phyloP scores from a whole-genome alignment of 176 grass and related monocot genomes.

The Tillandsia leiboldiana region DNA sequence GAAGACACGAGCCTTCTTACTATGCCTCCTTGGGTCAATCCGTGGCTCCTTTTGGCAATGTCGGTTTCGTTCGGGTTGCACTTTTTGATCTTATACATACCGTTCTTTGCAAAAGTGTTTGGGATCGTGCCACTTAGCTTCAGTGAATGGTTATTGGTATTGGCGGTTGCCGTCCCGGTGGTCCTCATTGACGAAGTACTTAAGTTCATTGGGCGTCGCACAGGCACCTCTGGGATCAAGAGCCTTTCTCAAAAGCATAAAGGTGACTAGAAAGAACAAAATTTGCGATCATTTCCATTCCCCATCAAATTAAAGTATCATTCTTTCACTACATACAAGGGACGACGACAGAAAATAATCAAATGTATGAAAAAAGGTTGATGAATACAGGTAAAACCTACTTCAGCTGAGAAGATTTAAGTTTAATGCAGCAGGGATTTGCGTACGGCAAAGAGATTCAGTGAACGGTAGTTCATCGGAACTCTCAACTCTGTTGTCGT shows the following conservation, averaged over 20 bases:
- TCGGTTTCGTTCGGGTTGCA: conserved; percentile 26
- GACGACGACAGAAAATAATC: no score
- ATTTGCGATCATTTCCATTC: no score
- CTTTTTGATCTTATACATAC: conserved; percentile 27
- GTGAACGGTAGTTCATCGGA: no score
- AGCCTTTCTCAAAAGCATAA: neutral
- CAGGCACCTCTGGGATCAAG: neutral
- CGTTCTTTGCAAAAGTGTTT: conserved; percentile 27
- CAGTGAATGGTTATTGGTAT: conserved; percentile 34
- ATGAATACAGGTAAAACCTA: no score
- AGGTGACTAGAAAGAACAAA: neutral
- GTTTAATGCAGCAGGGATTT: no score
- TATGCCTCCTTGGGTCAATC: conserved; percentile 36
- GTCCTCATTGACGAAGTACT: conserved; percentile 27
- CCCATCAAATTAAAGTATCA: no score
- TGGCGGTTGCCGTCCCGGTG: conserved; percentile 27
- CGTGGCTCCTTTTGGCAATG: conserved; percentile 35
- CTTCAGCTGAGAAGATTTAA: no score
- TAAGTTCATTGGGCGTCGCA: conserved; percentile 19
- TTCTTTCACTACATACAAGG: no score
- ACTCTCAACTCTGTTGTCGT: no score
- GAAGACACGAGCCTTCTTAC: conserved; percentile 33
- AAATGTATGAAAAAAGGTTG: no score
- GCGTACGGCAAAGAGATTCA: no score
- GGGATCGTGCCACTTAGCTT: conserved; percentile 37